phyloP scores from a whole-genome alignment of 129 eudicot species.

The Artemisia argyi region DNA sequence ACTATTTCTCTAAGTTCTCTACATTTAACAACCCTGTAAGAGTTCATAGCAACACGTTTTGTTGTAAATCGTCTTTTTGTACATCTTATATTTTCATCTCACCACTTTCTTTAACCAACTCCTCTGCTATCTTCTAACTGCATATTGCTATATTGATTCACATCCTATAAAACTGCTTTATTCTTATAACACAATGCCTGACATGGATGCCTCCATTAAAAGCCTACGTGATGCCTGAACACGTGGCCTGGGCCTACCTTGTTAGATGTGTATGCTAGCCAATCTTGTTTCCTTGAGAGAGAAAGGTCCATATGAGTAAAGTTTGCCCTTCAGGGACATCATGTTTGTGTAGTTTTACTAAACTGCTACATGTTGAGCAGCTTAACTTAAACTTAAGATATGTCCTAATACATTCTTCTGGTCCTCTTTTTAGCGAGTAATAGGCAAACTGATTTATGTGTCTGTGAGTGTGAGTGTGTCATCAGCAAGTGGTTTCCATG shows the following conservation, averaged over 20 bases:
- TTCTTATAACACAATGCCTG: no score
- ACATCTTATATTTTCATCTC: no score
- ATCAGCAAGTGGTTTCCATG: slow-evolving; percentile 26
- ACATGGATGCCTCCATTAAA: background rate
- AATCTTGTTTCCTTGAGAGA: background rate
- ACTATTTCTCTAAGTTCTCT: no score
- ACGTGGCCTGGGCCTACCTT: no score
- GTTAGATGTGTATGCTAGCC: background rate
- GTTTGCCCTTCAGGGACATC: no score
- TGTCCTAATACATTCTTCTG: background rate
- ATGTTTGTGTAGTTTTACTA: no score
- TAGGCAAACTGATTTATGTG: slow-evolving; percentile 11
- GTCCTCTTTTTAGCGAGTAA: background rate
- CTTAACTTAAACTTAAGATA: background rate
- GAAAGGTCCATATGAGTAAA: background rate
- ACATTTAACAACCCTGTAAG: no score
- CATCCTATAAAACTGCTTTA: background rate
- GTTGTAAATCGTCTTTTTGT: no score
- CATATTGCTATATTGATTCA: background rate
- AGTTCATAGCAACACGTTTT: no score
- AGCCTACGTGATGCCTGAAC: no score
- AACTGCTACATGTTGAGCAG: background rate
- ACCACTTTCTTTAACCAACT: no score
- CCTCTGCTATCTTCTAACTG: no score
- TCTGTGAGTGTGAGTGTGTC: background rate